Evolutionary conservation across 163 green algal species (phyloP).

Genomic region (Chlorella variabilis): DNA sequence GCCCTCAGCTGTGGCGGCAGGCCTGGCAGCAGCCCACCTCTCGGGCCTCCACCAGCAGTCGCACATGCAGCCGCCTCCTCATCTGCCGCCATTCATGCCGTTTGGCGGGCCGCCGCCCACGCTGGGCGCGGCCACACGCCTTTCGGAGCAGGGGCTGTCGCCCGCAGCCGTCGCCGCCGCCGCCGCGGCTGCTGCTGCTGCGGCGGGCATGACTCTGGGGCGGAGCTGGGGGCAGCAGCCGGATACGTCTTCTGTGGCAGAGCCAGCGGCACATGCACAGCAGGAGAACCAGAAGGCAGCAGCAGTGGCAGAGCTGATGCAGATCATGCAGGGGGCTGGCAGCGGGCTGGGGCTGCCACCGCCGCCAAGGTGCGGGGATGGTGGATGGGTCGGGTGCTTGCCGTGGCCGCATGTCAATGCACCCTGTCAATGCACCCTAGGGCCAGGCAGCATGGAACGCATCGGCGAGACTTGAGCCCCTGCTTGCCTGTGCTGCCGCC

Average conservation of each 20-base stretch:
- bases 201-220: background rate
- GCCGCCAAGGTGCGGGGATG: conserved; percentile 8
- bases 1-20: background rate
- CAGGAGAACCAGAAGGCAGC: conserved; percentile 1
- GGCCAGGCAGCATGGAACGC: no score
- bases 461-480: no score
- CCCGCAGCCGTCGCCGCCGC: background rate
- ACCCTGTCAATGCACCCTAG: no score
- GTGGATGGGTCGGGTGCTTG: no score
- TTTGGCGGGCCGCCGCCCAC: background rate
- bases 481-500: background rate
- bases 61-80: background rate
- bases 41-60: background rate
- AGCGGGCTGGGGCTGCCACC: conserved; percentile 6
- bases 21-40: background rate
- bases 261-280: background rate
- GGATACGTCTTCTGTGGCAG: background rate
- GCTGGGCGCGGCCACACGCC: background rate
- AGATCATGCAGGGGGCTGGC: conserved; percentile 16
- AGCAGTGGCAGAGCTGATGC: conserved; percentile 23
- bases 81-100: conserved; percentile 18
- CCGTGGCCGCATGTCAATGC: no score
- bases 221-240: background rate
- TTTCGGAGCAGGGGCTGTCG: background rate
- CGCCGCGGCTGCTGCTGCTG: background rate